Evolutionary conservation across 73 alveolate genomes (phyloP).

Genomic region (Paramecium sonneborni): DNA sequence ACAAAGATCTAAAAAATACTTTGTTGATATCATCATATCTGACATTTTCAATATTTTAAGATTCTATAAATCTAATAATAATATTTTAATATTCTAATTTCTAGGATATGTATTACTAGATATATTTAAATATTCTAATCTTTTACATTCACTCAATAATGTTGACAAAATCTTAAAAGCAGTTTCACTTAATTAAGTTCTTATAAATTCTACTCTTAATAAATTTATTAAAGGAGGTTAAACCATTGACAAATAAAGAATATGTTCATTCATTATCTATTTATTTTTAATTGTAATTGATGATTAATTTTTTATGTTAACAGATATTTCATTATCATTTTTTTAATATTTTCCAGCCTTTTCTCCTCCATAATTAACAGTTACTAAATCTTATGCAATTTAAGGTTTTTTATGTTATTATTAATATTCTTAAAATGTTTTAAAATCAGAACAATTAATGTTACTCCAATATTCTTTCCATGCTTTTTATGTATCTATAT

Average conservation of each 20-base stretch:
- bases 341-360: not conserved
- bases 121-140: not conserved
- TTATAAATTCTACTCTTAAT: not conserved
- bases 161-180: not conserved
- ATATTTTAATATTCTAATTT: not conserved
- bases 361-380: not conserved
- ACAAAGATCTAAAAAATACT: not conserved
- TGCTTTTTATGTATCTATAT: not conserved
- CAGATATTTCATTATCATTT: too few species aligned
- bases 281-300: too few species aligned
- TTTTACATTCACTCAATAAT: not conserved
- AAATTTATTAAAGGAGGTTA: not conserved
- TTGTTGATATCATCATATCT: not conserved
- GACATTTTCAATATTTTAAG: not conserved
- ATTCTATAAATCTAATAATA: not conserved
- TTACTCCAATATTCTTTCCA: slow-evolving; percentile 6
- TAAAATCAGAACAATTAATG: not conserved
- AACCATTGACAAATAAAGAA: not conserved
- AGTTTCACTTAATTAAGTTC: not conserved
- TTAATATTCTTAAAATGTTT: slow-evolving; percentile 25
- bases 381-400: not conserved
- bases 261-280: not conserved
- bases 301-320: too few species aligned
- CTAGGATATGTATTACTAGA: not conserved
- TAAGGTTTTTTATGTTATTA: not conserved